A percentile compares a stretch with the other conserved stretches of the same genome.
phyloP scores from a whole-genome alignment of 441 rosid species.

The Populus hybrid region DNA sequence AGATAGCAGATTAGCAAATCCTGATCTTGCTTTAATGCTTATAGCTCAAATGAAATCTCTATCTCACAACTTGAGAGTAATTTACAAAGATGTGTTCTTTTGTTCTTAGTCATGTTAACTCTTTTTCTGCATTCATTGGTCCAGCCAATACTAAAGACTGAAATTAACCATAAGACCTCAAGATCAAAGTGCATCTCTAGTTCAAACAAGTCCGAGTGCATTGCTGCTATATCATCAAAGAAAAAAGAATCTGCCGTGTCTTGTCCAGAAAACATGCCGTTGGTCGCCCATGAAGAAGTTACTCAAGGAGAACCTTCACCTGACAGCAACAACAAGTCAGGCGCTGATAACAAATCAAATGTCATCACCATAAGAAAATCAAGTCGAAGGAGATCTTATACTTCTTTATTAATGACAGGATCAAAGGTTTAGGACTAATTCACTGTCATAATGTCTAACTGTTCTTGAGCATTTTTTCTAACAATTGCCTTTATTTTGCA shows the following conservation, averaged over 20 bases:
- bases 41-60: neutral
- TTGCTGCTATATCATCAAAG: conserved; percentile 32
- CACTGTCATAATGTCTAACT: conserved; percentile 4
- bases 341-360: conserved; percentile 25
- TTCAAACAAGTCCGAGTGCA: conserved; percentile 30
- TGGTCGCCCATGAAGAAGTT: conserved; percentile 41
- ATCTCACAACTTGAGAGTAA: neutral
- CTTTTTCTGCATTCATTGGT: conserved; percentile 23
- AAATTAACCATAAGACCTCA: conserved; percentile 29
- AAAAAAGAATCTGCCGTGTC: conserved; percentile 30
- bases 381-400: conserved; percentile 81
- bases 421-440: conserved; percentile 50
- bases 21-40: neutral
- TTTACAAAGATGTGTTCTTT: neutral
- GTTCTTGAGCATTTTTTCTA: conserved; percentile 11
- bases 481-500: conserved; percentile 32
- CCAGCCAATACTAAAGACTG: conserved; percentile 49
- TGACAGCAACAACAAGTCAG: conserved; percentile 28
- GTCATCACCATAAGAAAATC: conserved; percentile 45
- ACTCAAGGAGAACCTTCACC: conserved; percentile 30
- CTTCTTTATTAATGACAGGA: conserved; percentile 64
- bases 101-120: conserved; percentile 12
- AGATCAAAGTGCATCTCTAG: conserved; percentile 34
- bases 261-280: conserved; percentile 32
- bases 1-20: neutral